Evolutionary conservation across 1,284 basidiomycete species (phyloP), one percentile per base, ranked within the genome.

Genomic region (Marasmius fiardii): DNA sequence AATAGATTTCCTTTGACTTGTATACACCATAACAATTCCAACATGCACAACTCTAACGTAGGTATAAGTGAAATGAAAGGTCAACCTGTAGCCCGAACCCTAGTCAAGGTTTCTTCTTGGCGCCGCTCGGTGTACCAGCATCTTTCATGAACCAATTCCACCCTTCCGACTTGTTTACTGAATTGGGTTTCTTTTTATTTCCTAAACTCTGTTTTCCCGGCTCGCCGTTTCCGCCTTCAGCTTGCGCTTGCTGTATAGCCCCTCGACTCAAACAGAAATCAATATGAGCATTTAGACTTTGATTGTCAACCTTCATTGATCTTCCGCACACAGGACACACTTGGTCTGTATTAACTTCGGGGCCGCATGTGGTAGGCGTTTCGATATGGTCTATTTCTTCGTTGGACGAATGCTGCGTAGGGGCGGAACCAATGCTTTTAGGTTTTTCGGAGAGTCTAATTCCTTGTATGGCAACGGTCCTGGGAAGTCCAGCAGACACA

Each of bases 201-300:
- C 14, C 20, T 20, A 7, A 14, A 20, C 39, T 41, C 20, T 41
- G n/a, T 7, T 41, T 41, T 20, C 11, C 20, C 11, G 16, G 67
- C 62, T 48, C 61, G 59, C 59, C 65, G 43, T 58, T 67, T 35
- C 70, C 33, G 23, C 43, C 68, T 53, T 73, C 73, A 10, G 66
- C 73, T 50, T 88, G 86, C 0, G 88, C 89, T 63, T 86, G 78
- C 57, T 78, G 71, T 55, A 92, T 91, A 6, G 81, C 86, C 24
- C 76, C 76, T 56, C 82, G 81, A 65, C 86, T 91, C 54, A 92
- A 66, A 63, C 90, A 92, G 64, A 86, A 91, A 67, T 92, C 90
- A 51, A 92, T 75, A 61, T 92, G 89, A 26, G 80, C 74, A 66
- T 92, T 92, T 23, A 92, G 67, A 2, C 80, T 81, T 52, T 77